Evolutionary conservation across 139 green algal species (phyloP).

Genomic region (Desmodesmus armatus): DNA sequence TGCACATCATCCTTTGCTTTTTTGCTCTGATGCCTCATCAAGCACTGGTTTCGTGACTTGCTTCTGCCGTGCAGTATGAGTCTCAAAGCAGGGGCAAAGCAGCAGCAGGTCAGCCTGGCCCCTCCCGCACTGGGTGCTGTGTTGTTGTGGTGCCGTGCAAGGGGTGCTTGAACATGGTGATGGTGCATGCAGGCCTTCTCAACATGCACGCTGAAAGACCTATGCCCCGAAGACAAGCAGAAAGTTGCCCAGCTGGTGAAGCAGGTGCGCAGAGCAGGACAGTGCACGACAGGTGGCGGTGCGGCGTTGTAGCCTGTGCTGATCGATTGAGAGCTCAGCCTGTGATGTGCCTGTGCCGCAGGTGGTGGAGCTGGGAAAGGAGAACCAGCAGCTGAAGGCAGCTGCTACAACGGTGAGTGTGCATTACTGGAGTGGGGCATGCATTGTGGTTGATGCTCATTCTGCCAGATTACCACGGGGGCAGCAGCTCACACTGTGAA

Average conservation of each 20-base stretch:
- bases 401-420: conserved; percentile 12
- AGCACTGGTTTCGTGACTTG: not conserved
- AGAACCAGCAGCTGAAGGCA: conserved; percentile 41
- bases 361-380: conserved; percentile 66
- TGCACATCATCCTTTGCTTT: too few species aligned
- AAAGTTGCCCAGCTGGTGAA: conserved; percentile 67
- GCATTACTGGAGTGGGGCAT: not conserved
- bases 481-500: not conserved
- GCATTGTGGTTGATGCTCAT: not conserved
- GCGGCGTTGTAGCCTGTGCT: not conserved
- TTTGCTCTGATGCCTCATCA: too few species aligned
- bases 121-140: too few species aligned
- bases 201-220: conserved; percentile 56
- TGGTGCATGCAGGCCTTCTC: conserved; percentile 22
- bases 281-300: not conserved
- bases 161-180: too few species aligned
- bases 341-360: conserved; percentile 60
- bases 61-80: not conserved
- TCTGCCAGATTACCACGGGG: too few species aligned
- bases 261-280: conserved; percentile 52
- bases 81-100: not conserved
- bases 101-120: too few species aligned
- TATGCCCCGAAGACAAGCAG: conserved; percentile 66
- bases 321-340: conserved; percentile 46
- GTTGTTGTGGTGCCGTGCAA: too few species aligned